Evolutionary conservation across 2,329 filamentous ascomycete genomes (phyloP), one percentile per base, ranked within the genome.

Genomic region (Celoporthe dispersa): DNA sequence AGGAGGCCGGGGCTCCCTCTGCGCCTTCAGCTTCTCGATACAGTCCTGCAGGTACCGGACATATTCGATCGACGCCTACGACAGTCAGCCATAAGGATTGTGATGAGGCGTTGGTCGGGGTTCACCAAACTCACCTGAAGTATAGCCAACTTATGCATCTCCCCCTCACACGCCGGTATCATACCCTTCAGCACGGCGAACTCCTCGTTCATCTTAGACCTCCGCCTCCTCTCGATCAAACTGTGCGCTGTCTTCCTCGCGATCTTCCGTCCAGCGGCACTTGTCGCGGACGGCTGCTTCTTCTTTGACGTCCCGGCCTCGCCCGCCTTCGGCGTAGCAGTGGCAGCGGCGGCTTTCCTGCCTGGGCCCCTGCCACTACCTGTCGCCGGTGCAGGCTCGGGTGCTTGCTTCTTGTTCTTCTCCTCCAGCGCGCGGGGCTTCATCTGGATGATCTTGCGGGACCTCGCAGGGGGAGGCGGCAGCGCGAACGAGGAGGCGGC

Each of bases 151-250:
- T 99, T 99, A 81, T 98, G 96, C 96, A 98, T 98, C 77, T 98
- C 95, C 8, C 94, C 94, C n/a, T 88, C 90, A 80, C 96, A 98
- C 2, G 96, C 95, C 0, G 96, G 96, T 69, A 98, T 97, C 92
- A 99, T 94, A 76, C 91, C 88, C 82, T 98, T 98, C 74, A 98
- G 83, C 22, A 97, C 92, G 1, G 90, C 92, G 82, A 98, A 98
- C 81, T 98, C 96, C 79, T 98, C 95, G 75, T 99, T 98, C 95
- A 98, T 99, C 84, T 98, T 99, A 16, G 93, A 97, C 72, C 96
- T 86, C 75, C 96, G 85, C 70, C 95, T 85, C 61, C 96, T 86
- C 82, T 99, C 96, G 75, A 98, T 99, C 74, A 98, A 82, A 77
- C 94, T 98, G 78, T 99, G 96, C 14, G 96, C 96, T 1, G 95